Evolutionary conservation across 2,329 filamentous ascomycete genomes (phyloP), one percentile per base, ranked within the genome.

Genomic region (Stagonosporopsis rhizophila): DNA sequence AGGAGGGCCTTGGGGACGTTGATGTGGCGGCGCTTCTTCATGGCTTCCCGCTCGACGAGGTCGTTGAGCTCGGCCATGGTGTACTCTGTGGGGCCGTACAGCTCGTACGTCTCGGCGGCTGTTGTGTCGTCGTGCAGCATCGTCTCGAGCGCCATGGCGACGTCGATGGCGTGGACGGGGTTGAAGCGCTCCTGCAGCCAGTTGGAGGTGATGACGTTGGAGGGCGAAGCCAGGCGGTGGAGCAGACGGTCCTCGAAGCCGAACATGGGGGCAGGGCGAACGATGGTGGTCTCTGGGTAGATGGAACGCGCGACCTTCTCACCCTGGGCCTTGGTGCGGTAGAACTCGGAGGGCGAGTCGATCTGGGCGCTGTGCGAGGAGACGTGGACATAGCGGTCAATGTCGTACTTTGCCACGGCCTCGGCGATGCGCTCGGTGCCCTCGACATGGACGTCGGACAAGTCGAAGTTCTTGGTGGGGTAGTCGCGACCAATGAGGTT

Each of bases 271-370:
- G 94, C 91, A 40, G 95, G 95, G 62, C 95, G 88, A 63, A 99
- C 95, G 67, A 99, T 92, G 41, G 95, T 99, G 17, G 95, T 96
- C 80, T 99, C 95, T 23, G 95, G 95, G 82, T 92, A 99, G 74
- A 98, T 93, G 69, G 85, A 87, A 60, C 94, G 89, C 41, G 88
- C 95, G 44, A 96, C 85, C 74, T 89, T 82, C 81, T 99, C 95
- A 66, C 90, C 90, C 72, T 85, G 58, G 83, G 93, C 89, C 86
- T 99, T 99, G 67, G 92, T 96, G 58, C 89, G 83, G 79, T 90
- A 97, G 84, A 94, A 99, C 72, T 95, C 91, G 11, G 92, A 94
- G 2, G 88, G 78, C 17, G 94, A 98, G 66, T 90, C 83, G 39
- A 86, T 83, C 76, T 89, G 82, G 55, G 92, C 94, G 73, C 94